Percentiles rank a stretch among this genome's conserved stretches.
These are phyloP conservation scores for Viola odorata DNA, from an alignment of 345 rosid genomes.

Conservation along the genomic window DNA sequence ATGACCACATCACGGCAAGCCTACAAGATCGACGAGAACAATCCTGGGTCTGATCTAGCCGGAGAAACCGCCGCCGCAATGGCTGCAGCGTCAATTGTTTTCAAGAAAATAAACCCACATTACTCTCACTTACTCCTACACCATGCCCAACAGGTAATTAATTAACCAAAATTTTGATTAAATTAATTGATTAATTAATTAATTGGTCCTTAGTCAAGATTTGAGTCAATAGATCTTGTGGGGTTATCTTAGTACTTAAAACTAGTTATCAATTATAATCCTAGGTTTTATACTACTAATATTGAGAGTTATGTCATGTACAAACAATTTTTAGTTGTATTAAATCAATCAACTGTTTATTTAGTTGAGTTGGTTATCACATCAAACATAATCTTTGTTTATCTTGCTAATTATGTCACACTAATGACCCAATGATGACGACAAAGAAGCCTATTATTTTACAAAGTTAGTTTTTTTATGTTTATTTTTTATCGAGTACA, in stretches of 20 bases:
- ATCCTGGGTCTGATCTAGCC: slow-evolving; percentile 70
- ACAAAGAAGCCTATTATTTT: too few relatives aligned
- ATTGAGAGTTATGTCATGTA: too few relatives aligned
- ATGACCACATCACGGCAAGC: slow-evolving; percentile 57
- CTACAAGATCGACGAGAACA: slow-evolving; percentile 27
- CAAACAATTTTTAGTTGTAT: too few relatives aligned
- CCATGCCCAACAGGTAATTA: slow-evolving; percentile 54
- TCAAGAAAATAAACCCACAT: slow-evolving; percentile 15
- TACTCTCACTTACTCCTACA: slow-evolving; percentile 39
- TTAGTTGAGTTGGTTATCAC: background rate
- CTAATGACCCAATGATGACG: too few relatives aligned
- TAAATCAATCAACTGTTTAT: too few relatives aligned
- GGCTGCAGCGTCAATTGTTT: slow-evolving; percentile 65
- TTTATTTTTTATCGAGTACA: too few relatives aligned
- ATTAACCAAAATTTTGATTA: background rate
- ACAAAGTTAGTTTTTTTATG: too few relatives aligned
- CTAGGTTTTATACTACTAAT: background rate
- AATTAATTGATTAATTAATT: too few relatives aligned
- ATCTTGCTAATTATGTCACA: too few relatives aligned
- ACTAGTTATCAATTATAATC: background rate
- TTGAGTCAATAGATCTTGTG: background rate
- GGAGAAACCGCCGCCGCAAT: slow-evolving; percentile 64
- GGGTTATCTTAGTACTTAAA: background rate
- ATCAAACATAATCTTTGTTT: too few relatives aligned
- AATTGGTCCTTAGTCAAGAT: background rate